Evolutionary conservation across 441 rosid species (phyloP).

Genomic region (Euphorbia schlechtendalii): DNA sequence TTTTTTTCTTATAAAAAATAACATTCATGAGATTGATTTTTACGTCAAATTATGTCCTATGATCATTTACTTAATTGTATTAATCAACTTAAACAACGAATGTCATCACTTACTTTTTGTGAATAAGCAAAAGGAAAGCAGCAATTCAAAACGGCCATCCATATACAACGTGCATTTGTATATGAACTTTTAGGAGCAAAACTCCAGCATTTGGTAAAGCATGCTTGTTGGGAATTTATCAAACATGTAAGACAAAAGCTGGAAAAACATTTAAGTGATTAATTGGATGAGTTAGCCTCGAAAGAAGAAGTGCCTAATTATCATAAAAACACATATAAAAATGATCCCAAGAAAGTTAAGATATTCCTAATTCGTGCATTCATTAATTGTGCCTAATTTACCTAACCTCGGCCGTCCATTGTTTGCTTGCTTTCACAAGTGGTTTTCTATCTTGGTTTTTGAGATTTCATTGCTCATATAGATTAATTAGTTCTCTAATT

Average conservation of each 20-base stretch:
- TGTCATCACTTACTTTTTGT: too few species aligned
- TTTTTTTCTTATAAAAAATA: too few species aligned
- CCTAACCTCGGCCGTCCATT: background rate
- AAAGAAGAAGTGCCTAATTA: conserved; percentile 5
- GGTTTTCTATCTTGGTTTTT: background rate
- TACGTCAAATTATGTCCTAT: too few species aligned
- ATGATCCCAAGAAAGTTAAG: conserved; percentile 22
- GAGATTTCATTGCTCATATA: conserved; percentile 9
- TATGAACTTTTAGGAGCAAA: conserved; percentile 13
- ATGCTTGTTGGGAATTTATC: conserved; percentile 14
- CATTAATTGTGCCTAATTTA: background rate
- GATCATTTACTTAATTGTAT: too few species aligned
- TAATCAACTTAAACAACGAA: too few species aligned
- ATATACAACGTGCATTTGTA: too few species aligned
- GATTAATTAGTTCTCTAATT: too few species aligned
- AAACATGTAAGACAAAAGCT: background rate
- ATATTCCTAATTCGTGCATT: background rate
- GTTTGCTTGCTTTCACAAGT: background rate
- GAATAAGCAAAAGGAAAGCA: too few species aligned
- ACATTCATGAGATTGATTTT: too few species aligned
- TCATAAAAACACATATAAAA: background rate
- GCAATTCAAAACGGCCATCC: too few species aligned
- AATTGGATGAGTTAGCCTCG: conserved; percentile 6
- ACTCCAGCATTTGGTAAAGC: conserved; percentile 22
- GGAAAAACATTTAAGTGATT: background rate